Percentiles rank a stretch among this genome's conserved stretches.
phyloP scores from a whole-genome alignment of 2,329 filamentous ascomycete species.

The Beauveria pseudobassiana region DNA sequence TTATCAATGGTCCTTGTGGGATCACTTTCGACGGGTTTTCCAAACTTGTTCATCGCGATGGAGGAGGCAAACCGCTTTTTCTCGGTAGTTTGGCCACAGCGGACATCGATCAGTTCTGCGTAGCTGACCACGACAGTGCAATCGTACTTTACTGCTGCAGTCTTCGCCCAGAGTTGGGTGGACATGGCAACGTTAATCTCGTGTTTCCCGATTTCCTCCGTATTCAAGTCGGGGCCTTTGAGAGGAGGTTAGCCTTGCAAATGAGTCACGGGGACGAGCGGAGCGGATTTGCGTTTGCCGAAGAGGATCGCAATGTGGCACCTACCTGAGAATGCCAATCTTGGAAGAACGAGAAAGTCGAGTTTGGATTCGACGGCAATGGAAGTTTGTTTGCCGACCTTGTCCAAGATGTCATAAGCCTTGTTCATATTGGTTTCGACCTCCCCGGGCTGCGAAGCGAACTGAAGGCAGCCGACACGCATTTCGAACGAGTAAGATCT shows the following conservation, averaged over 20 bases:
- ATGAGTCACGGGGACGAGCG: no score
- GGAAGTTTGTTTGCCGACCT: conserved; percentile 20
- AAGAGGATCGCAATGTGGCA: neutral
- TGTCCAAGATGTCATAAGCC: conserved; percentile 55
- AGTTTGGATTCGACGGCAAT: conserved; percentile 37
- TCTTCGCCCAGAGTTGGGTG: conserved; percentile 65
- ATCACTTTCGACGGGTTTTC: conserved; percentile 54
- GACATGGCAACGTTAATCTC: conserved; percentile 60
- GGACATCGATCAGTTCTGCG: conserved; percentile 55
- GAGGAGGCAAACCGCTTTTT: conserved; percentile 48
- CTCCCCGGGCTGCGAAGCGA: conserved; percentile 62
- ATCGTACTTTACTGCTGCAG: conserved; percentile 55
- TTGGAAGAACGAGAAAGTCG: conserved; percentile 66
- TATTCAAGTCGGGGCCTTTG: conserved; percentile 45
- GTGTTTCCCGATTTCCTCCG: conserved; percentile 53
- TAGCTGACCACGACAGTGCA: conserved; percentile 68
- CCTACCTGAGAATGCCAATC: conserved; percentile 58
- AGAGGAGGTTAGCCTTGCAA: neutral
- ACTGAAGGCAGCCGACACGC: conserved; percentile 65
- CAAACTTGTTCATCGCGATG: conserved; percentile 48
- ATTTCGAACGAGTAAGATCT: conserved; percentile 30
- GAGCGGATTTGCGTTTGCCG: neutral
- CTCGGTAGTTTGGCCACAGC: conserved; percentile 35
- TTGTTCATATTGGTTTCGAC: conserved; percentile 62
- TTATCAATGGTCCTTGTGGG: conserved; percentile 49